Evolutionary conservation across 2,329 filamentous ascomycete species (phyloP).

Genomic region (Penicillium sclerotiorum): DNA sequence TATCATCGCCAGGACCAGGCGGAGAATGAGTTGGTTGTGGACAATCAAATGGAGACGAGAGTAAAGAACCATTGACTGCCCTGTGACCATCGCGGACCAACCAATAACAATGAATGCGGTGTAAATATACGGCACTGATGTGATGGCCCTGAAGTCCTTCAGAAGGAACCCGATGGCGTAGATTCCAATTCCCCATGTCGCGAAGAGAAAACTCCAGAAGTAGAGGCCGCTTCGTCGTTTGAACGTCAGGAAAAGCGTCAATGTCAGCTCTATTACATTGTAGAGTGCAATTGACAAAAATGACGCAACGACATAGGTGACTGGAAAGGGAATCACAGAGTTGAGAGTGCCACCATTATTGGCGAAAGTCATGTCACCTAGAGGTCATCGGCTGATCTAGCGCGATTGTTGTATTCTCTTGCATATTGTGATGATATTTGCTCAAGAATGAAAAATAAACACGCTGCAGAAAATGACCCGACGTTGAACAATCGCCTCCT

Average conservation of each 20-base stretch:
- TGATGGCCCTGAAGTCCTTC: constrained; percentile 12
- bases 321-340: constrained; percentile 1
- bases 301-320: constrained; percentile 2
- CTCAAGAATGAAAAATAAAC: no score
- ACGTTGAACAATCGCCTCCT: no score
- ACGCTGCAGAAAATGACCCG: no score
- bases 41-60: constrained; percentile 48
- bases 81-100: constrained; percentile 44
- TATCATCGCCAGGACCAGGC: constrained; percentile 46
- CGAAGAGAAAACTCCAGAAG: constrained; percentile 19
- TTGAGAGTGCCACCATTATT: neutral
- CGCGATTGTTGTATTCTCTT: no score
- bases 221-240: constrained; percentile 18
- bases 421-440: no score
- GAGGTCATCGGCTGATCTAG: neutral
- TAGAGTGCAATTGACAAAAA: constrained; percentile 2
- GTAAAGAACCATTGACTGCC: constrained; percentile 48
- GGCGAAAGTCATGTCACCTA: constrained; percentile 1
- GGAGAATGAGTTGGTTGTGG: constrained; percentile 33
- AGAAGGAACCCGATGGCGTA: constrained; percentile 14
- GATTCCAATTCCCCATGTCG: constrained; percentile 13
- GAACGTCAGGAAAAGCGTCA: constrained; percentile 6
- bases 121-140: constrained; percentile 26
- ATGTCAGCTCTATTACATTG: constrained; percentile 4
- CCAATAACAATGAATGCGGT: constrained; percentile 34